Conservation (phyloP, 495 filamentous ascomycete genomes). For the Mycothermus thermophilus region DNA sequence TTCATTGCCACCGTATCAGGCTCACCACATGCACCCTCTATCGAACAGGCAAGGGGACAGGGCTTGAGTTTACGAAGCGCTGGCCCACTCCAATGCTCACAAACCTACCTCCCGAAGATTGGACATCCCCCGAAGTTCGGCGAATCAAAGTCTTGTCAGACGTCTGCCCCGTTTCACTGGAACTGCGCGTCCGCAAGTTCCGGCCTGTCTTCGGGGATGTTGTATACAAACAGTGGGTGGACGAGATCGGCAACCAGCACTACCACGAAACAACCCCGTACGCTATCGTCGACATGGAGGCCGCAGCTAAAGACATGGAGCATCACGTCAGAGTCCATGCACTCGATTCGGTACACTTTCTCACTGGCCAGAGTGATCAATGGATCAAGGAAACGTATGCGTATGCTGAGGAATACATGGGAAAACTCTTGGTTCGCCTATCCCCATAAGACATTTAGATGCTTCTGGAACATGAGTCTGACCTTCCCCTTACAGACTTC, state of each 20-base stretch:
- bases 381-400: conserved; percentile 10
- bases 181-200: conserved; percentile 12
- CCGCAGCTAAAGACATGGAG: conserved; percentile 3
- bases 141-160: conserved; percentile 11
- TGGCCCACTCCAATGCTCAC: conserved; percentile 15
- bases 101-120: conserved; percentile 10
- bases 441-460: background rate
- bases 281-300: conserved; percentile 11
- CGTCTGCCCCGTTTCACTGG: conserved; percentile 9
- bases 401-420: conserved; percentile 8
- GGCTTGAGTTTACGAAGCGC: conserved; percentile 10
- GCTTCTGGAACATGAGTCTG: background rate
- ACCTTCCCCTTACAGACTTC: no score
- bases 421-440: conserved; percentile 3
- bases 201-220: conserved; percentile 9
- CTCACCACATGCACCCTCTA: conserved; percentile 10
- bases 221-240: conserved; percentile 11
- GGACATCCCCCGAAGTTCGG: conserved; percentile 4
- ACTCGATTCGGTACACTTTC: conserved; percentile 3
- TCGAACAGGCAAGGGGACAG: conserved; percentile 7
- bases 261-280: conserved; percentile 7
- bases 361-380: conserved; percentile 6
- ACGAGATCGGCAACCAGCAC: conserved; percentile 8
- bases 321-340: conserved; percentile 6
- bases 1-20: conserved; percentile 13